Percentiles rank a stretch among this genome's conserved stretches.
Evolutionary conservation across 768 basidiomycete species (phyloP).

Genomic region (Lactifluus pinguis): DNA sequence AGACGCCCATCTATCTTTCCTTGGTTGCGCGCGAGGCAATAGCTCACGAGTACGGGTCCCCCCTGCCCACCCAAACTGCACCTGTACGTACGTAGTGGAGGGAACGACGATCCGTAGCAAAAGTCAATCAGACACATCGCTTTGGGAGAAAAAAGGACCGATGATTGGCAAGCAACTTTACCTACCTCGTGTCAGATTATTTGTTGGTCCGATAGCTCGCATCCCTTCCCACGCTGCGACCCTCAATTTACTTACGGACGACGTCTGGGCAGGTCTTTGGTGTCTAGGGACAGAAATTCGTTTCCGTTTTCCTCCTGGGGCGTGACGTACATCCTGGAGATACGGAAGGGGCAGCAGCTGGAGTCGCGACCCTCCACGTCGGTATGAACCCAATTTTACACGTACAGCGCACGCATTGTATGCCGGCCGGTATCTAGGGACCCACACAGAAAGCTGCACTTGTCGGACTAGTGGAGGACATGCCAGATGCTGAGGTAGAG

Average conservation of each 20-base stretch:
- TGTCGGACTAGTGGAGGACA: neutral
- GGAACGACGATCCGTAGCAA: neutral
- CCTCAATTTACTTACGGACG: neutral
- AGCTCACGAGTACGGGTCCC: neutral
- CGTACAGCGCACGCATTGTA: neutral
- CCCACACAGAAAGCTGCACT: neutral
- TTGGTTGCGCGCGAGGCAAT: neutral
- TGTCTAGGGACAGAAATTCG: neutral
- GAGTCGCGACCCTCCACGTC: neutral
- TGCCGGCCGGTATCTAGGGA: neutral
- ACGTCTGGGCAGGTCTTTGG: neutral
- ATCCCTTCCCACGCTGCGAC: neutral
- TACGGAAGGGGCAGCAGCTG: neutral
- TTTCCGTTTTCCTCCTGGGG: neutral
- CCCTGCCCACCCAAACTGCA: neutral
- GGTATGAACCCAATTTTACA: neutral
- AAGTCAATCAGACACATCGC: slow-evolving; percentile 2
- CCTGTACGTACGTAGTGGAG: neutral
- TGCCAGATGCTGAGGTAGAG: neutral
- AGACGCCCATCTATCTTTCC: neutral
- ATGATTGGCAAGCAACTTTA: neutral
- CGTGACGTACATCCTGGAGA: neutral
- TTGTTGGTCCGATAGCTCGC: neutral
- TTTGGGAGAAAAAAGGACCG: neutral
- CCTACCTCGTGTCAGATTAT: neutral